phyloP scores from a whole-genome alignment of 2,329 filamentous ascomycete species.

The Sclerotinia minor region DNA sequence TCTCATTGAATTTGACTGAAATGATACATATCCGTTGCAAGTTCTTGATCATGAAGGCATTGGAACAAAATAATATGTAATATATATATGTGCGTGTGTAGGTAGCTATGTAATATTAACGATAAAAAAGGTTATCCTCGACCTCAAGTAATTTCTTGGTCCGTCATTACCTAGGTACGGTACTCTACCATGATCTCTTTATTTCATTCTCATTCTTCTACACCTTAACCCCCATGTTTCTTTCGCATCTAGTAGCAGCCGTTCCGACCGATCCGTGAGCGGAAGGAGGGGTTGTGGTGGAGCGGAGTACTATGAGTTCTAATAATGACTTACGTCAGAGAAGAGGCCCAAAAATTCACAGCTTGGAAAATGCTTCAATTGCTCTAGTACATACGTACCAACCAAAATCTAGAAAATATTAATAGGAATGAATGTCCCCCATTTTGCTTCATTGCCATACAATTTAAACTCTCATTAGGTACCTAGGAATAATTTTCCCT shows the following conservation, averaged over 20 bases:
- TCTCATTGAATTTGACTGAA: neutral
- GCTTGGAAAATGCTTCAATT: slow-evolving; percentile 14
- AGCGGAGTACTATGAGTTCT: no score
- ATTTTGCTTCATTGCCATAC: neutral
- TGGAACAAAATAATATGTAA: no score
- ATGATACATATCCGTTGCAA: neutral
- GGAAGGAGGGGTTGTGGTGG: no score
- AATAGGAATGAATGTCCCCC: neutral
- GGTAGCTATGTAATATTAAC: no score
- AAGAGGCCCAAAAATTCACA: neutral
- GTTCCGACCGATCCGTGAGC: neutral
- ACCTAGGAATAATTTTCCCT: neutral
- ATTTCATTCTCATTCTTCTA: no score
- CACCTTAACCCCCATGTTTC: no score
- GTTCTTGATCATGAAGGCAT: neutral
- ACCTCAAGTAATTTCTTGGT: no score
- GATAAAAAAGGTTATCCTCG: no score
- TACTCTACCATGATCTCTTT: no score
- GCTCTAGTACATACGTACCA: neutral
- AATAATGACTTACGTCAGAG: slow-evolving; percentile 6
- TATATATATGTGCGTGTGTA: no score
- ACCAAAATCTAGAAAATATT: neutral
- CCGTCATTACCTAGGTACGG: no score
- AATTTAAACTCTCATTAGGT: neutral
- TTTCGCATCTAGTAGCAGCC: neutral